Percentiles rank a stretch among this genome's conserved stretches.
These are phyloP conservation scores for Apiotrichum gracile DNA, from an alignment of 1,284 basidiomycete species.

Conservation along the genomic window DNA sequence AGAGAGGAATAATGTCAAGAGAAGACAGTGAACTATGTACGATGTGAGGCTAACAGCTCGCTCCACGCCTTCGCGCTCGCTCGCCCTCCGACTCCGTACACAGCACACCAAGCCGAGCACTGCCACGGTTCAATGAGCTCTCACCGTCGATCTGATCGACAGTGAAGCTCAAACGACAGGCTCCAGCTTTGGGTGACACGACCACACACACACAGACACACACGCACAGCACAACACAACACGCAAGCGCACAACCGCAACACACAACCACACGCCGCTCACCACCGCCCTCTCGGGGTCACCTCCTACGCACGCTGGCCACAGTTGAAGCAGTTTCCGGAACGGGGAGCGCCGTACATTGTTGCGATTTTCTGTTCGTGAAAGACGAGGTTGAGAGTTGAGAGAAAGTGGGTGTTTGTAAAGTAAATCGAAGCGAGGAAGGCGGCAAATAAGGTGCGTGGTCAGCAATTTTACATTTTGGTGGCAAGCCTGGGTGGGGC, in stretches of 20 bases:
- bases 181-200: background rate
- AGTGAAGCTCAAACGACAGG: background rate
- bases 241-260: background rate
- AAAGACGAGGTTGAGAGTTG: background rate
- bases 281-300: constrained; percentile 3
- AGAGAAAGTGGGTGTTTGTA: background rate
- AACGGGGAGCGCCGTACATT: constrained; percentile 39
- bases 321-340: constrained; percentile 47
- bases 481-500: background rate
- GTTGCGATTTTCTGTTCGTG: constrained; percentile 9
- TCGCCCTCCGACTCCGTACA: constrained; percentile 29
- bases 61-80: constrained; percentile 26
- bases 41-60: constrained; percentile 23
- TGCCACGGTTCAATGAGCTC: background rate
- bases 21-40: constrained; percentile 19
- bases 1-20: background rate
- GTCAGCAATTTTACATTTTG: constrained; percentile 3
- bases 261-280: constrained; percentile 10
- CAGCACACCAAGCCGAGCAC: constrained; percentile 10
- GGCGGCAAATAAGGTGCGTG: background rate
- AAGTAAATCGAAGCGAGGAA: background rate
- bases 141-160: background rate
- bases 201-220: background rate
- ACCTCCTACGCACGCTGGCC: constrained; percentile 38
- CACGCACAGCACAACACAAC: constrained; percentile 1